Conservation (phyloP, 164 flowering plant genomes). For the Aristolochia californica region DNA sequence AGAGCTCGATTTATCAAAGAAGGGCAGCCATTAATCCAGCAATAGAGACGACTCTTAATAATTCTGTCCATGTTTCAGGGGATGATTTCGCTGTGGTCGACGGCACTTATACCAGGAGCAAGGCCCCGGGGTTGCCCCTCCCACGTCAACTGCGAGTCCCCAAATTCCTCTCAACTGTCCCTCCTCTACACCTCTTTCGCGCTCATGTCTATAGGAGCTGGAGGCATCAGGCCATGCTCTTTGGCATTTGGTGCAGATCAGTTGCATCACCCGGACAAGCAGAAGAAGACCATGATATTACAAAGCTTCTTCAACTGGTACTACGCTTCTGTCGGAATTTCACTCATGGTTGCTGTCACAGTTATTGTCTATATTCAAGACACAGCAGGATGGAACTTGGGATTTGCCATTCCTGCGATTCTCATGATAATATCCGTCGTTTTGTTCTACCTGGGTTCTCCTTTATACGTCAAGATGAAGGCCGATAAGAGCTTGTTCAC, state of each 20-base stretch:
- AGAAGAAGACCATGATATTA: constrained; percentile 16
- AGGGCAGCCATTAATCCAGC: no score
- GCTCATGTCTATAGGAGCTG: constrained; percentile 42
- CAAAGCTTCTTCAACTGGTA: constrained; percentile 58
- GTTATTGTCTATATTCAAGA: constrained; percentile 41
- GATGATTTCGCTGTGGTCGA: constrained; percentile 25
- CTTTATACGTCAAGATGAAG: constrained; percentile 27
- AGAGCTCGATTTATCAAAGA: no score
- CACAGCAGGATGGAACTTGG: constrained; percentile 34
- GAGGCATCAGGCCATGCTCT: constrained; percentile 42
- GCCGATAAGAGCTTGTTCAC: constrained; percentile 31
- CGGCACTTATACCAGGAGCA: constrained; percentile 24
- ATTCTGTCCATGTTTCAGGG: constrained; percentile 22
- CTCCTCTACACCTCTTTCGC: constrained; percentile 22
- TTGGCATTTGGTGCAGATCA: constrained; percentile 52
- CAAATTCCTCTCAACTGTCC: constrained; percentile 19
- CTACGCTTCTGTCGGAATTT: constrained; percentile 18
- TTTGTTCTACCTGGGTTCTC: constrained; percentile 34
- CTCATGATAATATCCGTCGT: constrained; percentile 22
- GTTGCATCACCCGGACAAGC: constrained; percentile 1
- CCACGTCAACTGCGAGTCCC: constrained; percentile 8
- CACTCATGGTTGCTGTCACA: constrained; percentile 14
- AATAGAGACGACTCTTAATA: no score
- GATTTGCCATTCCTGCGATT: constrained; percentile 24
- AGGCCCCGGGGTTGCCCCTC: constrained; percentile 19